A percentile compares a stretch with the other conserved stretches of the same genome.
These are phyloP conservation scores for Cucumis cinereus DNA, from an alignment of 306 rosid species.

Conservation along the genomic window DNA sequence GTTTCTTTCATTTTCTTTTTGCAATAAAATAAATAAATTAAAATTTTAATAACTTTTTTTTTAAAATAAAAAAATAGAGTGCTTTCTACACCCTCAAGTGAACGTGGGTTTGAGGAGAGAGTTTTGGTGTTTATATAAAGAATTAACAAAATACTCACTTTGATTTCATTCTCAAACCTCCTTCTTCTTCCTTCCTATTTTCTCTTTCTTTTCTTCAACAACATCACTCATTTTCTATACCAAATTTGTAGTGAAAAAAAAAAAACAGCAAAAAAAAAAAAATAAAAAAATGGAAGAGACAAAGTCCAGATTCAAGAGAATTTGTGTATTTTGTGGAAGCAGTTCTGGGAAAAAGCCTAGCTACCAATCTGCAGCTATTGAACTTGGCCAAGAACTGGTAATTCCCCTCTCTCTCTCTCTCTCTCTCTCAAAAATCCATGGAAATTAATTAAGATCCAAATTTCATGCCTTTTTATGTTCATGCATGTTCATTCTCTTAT, in stretches of 20 bases:
- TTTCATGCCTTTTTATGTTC: background rate
- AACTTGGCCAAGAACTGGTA: conserved; percentile 88
- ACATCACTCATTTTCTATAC: conserved; percentile 5
- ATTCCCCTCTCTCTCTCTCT: background rate
- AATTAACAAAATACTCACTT: conserved; percentile 13
- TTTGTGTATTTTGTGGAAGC: conserved; percentile 97
- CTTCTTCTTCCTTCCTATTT: background rate
- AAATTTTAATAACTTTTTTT: background rate
- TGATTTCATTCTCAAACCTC: conserved; percentile 26
- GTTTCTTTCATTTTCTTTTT: background rate
- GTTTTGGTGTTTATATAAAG: conserved; percentile 10
- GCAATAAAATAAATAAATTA: background rate
- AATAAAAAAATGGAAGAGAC: conserved; percentile 51
- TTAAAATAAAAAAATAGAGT: background rate
- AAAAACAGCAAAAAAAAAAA: background rate
- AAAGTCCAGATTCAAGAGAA: conserved; percentile 73
- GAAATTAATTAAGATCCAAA: background rate
- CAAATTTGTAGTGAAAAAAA: background rate
- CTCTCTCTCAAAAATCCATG: background rate
- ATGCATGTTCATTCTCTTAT: background rate
- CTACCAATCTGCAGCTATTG: conserved; percentile 90
- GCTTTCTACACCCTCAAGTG: background rate
- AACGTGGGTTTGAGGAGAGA: background rate
- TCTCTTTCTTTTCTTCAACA: background rate
- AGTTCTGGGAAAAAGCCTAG: conserved; percentile 88